These are phyloP conservation scores for Pseudogymnoascus verrucosus DNA, from an alignment of 2,329 filamentous ascomycete genomes.

Conservation along the genomic window DNA sequence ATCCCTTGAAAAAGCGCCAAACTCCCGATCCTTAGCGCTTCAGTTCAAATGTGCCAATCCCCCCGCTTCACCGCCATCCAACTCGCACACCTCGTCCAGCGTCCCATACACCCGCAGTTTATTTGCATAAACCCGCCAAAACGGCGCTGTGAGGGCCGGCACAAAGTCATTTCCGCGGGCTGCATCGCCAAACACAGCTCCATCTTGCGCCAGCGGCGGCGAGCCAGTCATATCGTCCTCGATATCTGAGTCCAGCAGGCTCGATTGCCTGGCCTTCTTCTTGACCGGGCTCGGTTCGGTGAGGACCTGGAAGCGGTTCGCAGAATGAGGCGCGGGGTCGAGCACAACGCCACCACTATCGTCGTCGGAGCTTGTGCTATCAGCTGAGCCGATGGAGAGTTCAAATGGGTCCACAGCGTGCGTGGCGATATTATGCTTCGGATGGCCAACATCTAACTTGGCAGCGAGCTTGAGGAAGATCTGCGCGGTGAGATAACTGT, in stretches of 20 bases:
- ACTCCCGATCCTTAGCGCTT: background rate
- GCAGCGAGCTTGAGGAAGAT: slow-evolving; percentile 31
- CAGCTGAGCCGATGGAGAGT: background rate
- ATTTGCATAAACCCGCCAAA: slow-evolving; percentile 27
- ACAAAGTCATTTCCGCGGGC: slow-evolving; percentile 12
- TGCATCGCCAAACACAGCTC: slow-evolving; percentile 17
- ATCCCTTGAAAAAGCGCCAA: background rate
- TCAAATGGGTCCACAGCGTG: background rate
- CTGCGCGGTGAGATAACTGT: slow-evolving; percentile 39
- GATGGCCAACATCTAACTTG: slow-evolving; percentile 17
- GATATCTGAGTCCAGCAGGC: background rate
- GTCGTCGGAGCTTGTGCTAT: background rate
- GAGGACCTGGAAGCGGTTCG: background rate
- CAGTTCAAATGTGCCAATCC: background rate
- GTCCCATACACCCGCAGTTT: slow-evolving; percentile 27
- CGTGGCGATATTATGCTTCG: background rate
- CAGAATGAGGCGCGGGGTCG: background rate
- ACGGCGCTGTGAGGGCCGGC: slow-evolving; percentile 9
- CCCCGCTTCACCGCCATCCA: slow-evolving; percentile 10
- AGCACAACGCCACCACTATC: background rate
- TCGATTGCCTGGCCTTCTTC: background rate
- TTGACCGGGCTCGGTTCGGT: background rate
- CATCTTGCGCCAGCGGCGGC: background rate
- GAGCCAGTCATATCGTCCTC: background rate
- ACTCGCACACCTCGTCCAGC: slow-evolving; percentile 23